These are phyloP conservation scores for Penicillium lividum DNA, from an alignment of 495 filamentous ascomycete genomes.

Conservation along the genomic window DNA sequence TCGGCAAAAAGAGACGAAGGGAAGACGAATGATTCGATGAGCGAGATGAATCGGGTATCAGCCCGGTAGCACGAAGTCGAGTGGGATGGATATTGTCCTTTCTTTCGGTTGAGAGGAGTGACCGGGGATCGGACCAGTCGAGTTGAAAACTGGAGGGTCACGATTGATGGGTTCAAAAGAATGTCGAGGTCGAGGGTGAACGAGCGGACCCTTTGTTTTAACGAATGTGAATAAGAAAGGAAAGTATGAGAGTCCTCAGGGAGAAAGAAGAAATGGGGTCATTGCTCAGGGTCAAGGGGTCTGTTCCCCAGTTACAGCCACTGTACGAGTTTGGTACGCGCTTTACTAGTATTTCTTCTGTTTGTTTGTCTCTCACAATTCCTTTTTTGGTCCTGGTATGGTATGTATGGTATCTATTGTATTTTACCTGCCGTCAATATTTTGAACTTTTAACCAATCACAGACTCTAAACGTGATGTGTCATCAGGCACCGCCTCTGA, in stretches of 20 bases:
- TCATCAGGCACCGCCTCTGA: constrained; percentile 6
- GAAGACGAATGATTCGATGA: not conserved
- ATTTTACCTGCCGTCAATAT: not conserved
- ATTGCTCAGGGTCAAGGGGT: constrained; percentile 22
- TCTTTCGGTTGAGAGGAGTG: constrained; percentile 9
- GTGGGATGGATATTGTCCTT: constrained; percentile 13
- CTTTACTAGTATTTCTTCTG: not conserved
- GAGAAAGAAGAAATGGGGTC: constrained; percentile 14
- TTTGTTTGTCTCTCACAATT: not conserved
- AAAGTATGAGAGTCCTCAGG: constrained; percentile 2
- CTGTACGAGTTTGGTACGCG: not conserved
- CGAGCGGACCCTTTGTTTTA: constrained; percentile 4
- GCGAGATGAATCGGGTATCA: constrained; percentile 10
- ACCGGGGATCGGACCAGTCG: constrained; percentile 9
- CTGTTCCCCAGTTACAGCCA: constrained; percentile 1
- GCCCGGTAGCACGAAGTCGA: constrained; percentile 7
- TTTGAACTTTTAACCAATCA: not conserved
- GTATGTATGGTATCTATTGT: not conserved
- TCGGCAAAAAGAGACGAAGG: not conserved
- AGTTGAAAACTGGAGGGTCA: constrained; percentile 5
- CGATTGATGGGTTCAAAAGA: constrained; percentile 1
- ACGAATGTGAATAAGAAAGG: constrained; percentile 11
- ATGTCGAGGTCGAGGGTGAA: constrained; percentile 1
- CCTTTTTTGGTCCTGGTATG: not conserved
- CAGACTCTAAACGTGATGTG: not conserved